Percentiles rank a stretch among this genome's conserved stretches.
phyloP scores from a whole-genome alignment of 169 alveolate genomes.

The Cryptosporidium felis region DNA sequence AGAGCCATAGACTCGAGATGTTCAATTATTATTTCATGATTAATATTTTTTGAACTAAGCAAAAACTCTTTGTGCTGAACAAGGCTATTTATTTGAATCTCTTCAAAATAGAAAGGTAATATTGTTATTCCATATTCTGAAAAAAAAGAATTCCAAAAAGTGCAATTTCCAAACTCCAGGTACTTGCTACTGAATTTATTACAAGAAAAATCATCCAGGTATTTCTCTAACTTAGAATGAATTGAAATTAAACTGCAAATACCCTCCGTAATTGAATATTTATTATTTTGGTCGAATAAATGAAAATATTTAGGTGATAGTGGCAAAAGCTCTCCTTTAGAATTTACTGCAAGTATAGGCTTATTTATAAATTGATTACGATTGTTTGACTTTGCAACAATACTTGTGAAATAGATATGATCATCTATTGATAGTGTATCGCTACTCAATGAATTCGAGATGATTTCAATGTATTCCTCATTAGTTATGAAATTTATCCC shows the following conservation, averaged over 20 bases:
- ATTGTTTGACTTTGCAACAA: neutral
- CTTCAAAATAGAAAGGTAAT: conserved; percentile 37
- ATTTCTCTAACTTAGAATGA: neutral
- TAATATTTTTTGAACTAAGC: neutral
- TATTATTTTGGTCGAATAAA: neutral
- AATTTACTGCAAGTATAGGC: conserved; percentile 1
- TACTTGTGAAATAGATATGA: neutral
- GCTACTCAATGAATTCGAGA: neutral
- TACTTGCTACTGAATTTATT: conserved; percentile 1
- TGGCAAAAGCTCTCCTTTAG: conserved; percentile 1
- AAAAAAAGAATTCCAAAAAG: conserved; percentile 40
- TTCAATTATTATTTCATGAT: neutral
- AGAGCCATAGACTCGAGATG: neutral
- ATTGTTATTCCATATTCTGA: conserved; percentile 2
- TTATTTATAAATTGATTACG: neutral
- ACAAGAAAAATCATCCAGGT: neutral
- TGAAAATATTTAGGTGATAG: conserved; percentile 1
- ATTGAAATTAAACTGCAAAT: neutral
- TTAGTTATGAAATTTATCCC: neutral
- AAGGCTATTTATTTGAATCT: neutral
- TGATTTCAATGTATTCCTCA: conserved; percentile 11
- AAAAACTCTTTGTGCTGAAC: neutral
- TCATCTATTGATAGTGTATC: neutral
- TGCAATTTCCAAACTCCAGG: neutral
- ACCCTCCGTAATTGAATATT: neutral